Conservation (phyloP, 2,329 filamentous ascomycete genomes). For the Colletotrichum australisinense region DNA sequence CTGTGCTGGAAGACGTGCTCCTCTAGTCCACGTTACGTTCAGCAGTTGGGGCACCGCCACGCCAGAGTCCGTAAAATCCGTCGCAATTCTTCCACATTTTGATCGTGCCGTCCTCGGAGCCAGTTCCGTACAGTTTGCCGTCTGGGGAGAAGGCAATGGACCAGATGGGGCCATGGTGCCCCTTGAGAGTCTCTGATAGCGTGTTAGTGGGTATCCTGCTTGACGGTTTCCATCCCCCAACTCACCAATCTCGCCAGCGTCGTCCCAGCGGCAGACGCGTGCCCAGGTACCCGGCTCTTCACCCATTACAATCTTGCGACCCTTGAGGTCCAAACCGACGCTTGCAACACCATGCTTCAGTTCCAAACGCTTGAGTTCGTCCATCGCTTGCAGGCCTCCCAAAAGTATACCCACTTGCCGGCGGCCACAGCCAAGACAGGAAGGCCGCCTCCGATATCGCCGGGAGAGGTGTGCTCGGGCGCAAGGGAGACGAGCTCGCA, state of each 20-base stretch:
- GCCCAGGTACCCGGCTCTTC: conserved; percentile 96
- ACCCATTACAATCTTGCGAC: conserved; percentile 88
- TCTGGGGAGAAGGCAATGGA: conserved; percentile 95
- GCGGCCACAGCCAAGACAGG: conserved; percentile 89
- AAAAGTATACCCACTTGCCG: conserved; percentile 95
- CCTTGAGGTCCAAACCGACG: conserved; percentile 85
- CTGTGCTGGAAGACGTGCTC: conserved; percentile 27
- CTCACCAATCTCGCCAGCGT: conserved; percentile 80
- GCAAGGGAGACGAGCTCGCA: conserved; percentile 87
- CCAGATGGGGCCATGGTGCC: conserved; percentile 98
- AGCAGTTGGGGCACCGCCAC: conserved; percentile 51
- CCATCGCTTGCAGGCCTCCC: conserved; percentile 78
- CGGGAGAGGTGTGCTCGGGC: conserved; percentile 65
- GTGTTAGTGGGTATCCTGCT: conserved; percentile 21
- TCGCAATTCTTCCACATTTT: conserved; percentile 86
- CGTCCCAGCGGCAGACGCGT: conserved; percentile 91
- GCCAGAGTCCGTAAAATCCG: conserved; percentile 73
- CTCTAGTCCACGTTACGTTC: conserved; percentile 34
- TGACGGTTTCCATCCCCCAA: conserved; percentile 32
- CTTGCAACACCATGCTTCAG: conserved; percentile 90
- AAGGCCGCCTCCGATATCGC: conserved; percentile 73
- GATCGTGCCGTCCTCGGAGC: conserved; percentile 96
- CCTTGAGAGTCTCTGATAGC: conserved; percentile 85
- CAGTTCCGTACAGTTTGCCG: conserved; percentile 94
- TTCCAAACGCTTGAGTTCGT: conserved; percentile 81